A percentile compares a stretch with the other conserved stretches of the same genome.
Conservation (phyloP, 2,329 filamentous ascomycete genomes). For the Pseudocercospora crystallina region DNA sequence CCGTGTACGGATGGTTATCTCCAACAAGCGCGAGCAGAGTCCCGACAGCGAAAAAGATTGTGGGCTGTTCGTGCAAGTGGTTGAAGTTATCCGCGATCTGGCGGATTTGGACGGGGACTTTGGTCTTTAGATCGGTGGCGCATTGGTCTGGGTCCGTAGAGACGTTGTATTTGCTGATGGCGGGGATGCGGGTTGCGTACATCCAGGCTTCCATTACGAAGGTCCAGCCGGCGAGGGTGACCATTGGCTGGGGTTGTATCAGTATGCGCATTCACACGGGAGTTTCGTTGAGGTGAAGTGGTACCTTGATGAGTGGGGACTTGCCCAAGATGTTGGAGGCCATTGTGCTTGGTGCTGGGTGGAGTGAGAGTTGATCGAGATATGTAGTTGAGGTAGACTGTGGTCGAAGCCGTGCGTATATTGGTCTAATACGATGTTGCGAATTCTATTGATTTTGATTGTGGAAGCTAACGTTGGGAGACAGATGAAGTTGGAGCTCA, state of each 20-base stretch:
- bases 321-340: conserved; percentile 3
- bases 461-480: too few relatives aligned
- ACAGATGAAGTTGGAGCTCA: too few relatives aligned
- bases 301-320: conserved; percentile 4
- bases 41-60: conserved; percentile 40
- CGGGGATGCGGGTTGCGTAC: conserved; percentile 40
- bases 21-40: conserved; percentile 34
- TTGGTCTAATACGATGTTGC: too few relatives aligned
- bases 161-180: conserved; percentile 30
- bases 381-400: background rate
- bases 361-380: background rate
- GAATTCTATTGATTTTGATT: too few relatives aligned
- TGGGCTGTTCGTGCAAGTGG: conserved; percentile 44
- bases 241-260: conserved; percentile 3
- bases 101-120: conserved; percentile 14
- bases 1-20: conserved; percentile 27
- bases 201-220: conserved; percentile 43
- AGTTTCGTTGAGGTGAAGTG: too few relatives aligned
- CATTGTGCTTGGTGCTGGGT: background rate
- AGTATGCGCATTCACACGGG: too few relatives aligned
- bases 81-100: conserved; percentile 43
- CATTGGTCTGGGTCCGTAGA: conserved; percentile 11
- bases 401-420: too few relatives aligned
- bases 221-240: conserved; percentile 41
- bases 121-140: conserved; percentile 17